phyloP scores from a whole-genome alignment of 305 asterid genomes.

The Fraxinus ornus region DNA sequence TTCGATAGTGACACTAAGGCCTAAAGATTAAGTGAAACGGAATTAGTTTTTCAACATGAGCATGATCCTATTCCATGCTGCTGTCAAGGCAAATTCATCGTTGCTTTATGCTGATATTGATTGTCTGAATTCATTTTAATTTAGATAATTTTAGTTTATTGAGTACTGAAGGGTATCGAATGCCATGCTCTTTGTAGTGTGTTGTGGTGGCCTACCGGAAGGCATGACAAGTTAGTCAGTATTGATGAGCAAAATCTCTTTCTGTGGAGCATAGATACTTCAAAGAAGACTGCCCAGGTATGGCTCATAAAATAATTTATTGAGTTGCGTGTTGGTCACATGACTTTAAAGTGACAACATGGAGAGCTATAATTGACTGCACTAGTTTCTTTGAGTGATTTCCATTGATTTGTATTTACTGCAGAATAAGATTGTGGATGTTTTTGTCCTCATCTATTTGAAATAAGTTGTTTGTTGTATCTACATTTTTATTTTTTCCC shows the following conservation, averaged over 20 bases:
- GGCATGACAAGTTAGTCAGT: slow-evolving; percentile 83
- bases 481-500: neutral
- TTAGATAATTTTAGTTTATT: slow-evolving; percentile 19
- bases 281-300: slow-evolving; percentile 94
- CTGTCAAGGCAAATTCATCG: neutral
- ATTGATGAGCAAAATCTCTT: slow-evolving; percentile 82
- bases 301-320: slow-evolving; percentile 15
- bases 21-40: neutral
- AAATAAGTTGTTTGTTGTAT: neutral
- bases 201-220: slow-evolving; percentile 97
- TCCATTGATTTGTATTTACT: neutral
- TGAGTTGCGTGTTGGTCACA: slow-evolving; percentile 18
- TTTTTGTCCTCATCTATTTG: neutral
- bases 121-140: neutral
- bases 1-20: neutral
- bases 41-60: slow-evolving; percentile 8
- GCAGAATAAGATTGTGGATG: neutral
- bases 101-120: neutral
- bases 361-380: neutral
- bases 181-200: slow-evolving; percentile 49
- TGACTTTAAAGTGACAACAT: slow-evolving; percentile 9
- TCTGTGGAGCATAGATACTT: slow-evolving; percentile 79
- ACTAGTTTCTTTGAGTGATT: neutral
- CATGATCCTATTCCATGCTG: neutral
- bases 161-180: slow-evolving; percentile 26